Conservation (phyloP, 495 filamentous ascomycete genomes). For the Cercophora sp. region DNA sequence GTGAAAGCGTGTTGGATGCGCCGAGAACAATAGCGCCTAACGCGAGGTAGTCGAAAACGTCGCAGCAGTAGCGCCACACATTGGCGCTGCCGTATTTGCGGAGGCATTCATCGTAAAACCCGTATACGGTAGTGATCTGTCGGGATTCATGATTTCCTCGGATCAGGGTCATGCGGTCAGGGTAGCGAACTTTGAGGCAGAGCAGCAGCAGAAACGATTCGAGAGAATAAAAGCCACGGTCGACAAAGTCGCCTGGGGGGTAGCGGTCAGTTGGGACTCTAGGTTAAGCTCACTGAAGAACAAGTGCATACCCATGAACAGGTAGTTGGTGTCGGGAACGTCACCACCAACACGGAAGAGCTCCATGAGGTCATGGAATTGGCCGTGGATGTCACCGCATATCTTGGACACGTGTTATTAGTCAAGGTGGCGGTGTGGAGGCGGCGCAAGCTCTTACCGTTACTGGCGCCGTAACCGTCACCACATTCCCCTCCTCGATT, state of each 20-base stretch:
- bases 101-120: conserved; percentile 97
- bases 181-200: conserved; percentile 95
- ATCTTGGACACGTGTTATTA: conserved; percentile 50
- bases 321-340: conserved; percentile 94
- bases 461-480: conserved; percentile 91
- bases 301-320: conserved; percentile 75
- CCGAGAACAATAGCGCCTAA: conserved; percentile 92
- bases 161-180: conserved; percentile 94
- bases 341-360: conserved; percentile 93
- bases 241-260: conserved; percentile 80
- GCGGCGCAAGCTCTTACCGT: conserved; percentile 50
- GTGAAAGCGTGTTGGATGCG: conserved; percentile 67
- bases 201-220: conserved; percentile 94
- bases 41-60: conserved; percentile 97
- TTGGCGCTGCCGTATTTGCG: conserved; percentile 97
- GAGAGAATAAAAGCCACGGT: conserved; percentile 95
- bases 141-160: conserved; percentile 96
- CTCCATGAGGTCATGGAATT: conserved; percentile 99
- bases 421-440: background rate
- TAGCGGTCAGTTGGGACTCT: background rate
- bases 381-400: conserved; percentile 97
- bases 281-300: background rate
- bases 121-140: conserved; percentile 97
- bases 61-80: conserved; percentile 98
- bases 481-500: conserved; percentile 97